Evolutionary conservation across 2,329 filamentous ascomycete genomes (phyloP).

Genomic region (Fusarium veterinarium): DNA sequence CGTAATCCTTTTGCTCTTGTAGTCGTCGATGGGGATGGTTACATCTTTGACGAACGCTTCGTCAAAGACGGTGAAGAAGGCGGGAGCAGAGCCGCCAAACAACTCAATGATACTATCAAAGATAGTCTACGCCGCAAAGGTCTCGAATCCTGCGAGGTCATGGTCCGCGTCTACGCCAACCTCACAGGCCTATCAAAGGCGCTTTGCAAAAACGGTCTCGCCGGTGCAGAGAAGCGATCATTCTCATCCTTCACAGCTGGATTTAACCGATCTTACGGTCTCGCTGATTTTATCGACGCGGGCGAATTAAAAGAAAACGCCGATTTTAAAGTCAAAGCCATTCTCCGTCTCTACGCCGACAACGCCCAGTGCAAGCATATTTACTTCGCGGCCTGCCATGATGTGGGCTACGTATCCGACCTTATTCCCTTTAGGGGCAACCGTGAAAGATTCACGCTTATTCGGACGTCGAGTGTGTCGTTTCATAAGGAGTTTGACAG

Average conservation of each 20-base stretch:
- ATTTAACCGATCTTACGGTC: conserved; percentile 67
- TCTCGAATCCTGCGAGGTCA: conserved; percentile 62
- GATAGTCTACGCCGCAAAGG: conserved; percentile 59
- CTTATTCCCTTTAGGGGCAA: conserved; percentile 64
- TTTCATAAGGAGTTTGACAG: conserved; percentile 65
- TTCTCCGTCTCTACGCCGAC: conserved; percentile 63
- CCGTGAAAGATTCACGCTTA: conserved; percentile 64
- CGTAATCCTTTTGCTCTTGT: conserved; percentile 70
- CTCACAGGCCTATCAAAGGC: conserved; percentile 63
- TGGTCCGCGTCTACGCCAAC: conserved; percentile 68
- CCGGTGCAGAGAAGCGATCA: conserved; percentile 66
- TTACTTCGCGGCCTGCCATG: conserved; percentile 72
- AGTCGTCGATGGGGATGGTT: conserved; percentile 71
- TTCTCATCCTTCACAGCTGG: conserved; percentile 65
- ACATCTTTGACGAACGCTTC: conserved; percentile 62
- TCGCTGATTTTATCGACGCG: conserved; percentile 72
- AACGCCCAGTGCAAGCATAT: conserved; percentile 73
- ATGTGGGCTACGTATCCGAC: conserved; percentile 62
- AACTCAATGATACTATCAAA: conserved; percentile 63
- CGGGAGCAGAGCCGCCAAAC: conserved; percentile 65
- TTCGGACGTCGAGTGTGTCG: conserved; percentile 58
- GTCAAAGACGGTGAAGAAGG: conserved; percentile 62
- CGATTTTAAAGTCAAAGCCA: conserved; percentile 68
- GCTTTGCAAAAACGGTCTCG: conserved; percentile 58
- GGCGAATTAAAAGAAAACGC: conserved; percentile 70